A percentile compares a stretch with the other conserved stretches of the same genome.
Conservation (phyloP, 148 eudicot species). For the Bassia scoparia region DNA sequence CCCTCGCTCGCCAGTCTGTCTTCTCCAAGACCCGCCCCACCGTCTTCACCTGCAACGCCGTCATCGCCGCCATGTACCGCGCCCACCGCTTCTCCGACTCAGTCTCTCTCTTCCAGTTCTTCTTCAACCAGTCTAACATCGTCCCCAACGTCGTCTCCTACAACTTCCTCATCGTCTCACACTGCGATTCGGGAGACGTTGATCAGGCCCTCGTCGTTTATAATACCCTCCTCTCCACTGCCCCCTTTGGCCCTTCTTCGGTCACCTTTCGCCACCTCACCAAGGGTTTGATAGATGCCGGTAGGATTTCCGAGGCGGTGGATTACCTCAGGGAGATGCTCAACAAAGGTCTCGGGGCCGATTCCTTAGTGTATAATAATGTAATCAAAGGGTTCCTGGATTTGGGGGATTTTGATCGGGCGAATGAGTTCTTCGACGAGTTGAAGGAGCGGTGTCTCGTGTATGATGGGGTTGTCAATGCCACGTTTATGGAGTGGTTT, state of each 20-base stretch:
- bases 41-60: constrained; percentile 90
- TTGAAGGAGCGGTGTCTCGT: constrained; percentile 70
- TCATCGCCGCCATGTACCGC: constrained; percentile 66
- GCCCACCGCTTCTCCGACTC: constrained; percentile 54
- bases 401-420: constrained; percentile 60
- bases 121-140: constrained; percentile 55
- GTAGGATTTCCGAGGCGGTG: constrained; percentile 59
- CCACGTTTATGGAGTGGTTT: constrained; percentile 83
- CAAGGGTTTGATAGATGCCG: constrained; percentile 59
- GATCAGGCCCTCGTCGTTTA: constrained; percentile 53
- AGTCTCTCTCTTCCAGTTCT: constrained; percentile 54
- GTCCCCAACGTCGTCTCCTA: constrained; percentile 71
- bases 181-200: constrained; percentile 49
- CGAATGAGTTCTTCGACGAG: constrained; percentile 78
- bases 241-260: constrained; percentile 67
- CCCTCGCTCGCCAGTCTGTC: constrained; percentile 61
- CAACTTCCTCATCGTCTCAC: constrained; percentile 46
- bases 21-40: constrained; percentile 66
- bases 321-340: constrained; percentile 69
- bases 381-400: constrained; percentile 66
- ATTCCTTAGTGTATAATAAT: constrained; percentile 70
- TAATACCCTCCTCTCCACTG: constrained; percentile 36
- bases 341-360: constrained; percentile 70
- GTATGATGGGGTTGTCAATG: constrained; percentile 77
- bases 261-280: constrained; percentile 69